A percentile compares a stretch with the other conserved stretches of the same genome.
phyloP scores from a whole-genome alignment of 2,329 filamentous ascomycete species.

The Truncatella angustata region DNA sequence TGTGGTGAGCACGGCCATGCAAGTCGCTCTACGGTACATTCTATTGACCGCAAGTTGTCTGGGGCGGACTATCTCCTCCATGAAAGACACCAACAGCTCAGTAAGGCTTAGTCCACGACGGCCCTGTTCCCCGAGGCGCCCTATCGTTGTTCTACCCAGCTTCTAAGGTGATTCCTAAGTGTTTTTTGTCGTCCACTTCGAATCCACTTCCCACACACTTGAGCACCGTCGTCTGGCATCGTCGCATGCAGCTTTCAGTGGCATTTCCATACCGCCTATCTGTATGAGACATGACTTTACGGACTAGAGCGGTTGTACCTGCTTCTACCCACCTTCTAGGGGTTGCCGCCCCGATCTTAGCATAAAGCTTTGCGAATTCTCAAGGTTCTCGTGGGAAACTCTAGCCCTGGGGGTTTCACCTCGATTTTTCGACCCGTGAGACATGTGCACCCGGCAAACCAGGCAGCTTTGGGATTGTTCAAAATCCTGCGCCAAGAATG shows the following conservation, averaged over 20 bases:
- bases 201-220: too few relatives aligned
- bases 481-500: not conserved
- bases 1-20: not conserved
- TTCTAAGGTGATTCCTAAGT: not conserved
- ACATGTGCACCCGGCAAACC: constrained; percentile 1
- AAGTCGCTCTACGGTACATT: not conserved
- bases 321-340: constrained; percentile 5
- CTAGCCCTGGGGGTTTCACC: not conserved
- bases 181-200: constrained; percentile 1
- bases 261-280: not conserved
- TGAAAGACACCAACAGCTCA: not conserved
- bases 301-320: not conserved
- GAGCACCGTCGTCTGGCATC: too few relatives aligned
- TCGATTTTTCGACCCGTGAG: not conserved
- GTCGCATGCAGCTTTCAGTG: not conserved
- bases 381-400: not conserved
- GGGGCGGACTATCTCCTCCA: constrained; percentile 7
- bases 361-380: not conserved
- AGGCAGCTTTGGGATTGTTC: not conserved
- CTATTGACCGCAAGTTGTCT: constrained; percentile 10
- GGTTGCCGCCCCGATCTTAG: not conserved
- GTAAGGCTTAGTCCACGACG: constrained; percentile 7
- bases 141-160: constrained; percentile 5
- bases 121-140: constrained; percentile 1
- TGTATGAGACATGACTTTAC: not conserved